Evolutionary conservation across 305 asterid species (phyloP).

Genomic region (Nicotiana rustica): DNA sequence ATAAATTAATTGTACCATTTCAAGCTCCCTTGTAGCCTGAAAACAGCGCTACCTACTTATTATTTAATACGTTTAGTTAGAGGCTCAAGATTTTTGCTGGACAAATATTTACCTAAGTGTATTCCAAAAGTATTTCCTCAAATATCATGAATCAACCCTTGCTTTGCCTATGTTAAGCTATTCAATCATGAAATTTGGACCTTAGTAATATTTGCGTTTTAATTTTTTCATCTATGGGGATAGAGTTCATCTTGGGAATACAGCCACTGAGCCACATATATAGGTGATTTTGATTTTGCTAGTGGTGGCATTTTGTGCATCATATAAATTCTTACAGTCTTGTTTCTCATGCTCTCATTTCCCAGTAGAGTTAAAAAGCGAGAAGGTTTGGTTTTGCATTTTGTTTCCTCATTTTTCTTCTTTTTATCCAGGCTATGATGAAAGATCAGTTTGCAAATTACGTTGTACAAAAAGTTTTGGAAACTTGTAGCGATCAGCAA

Average conservation of each 20-base stretch:
- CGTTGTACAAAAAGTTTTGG: conserved; percentile 58
- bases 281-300: neutral
- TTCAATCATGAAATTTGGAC: neutral
- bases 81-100: too few relatives aligned
- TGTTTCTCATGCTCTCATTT: conserved; percentile 24
- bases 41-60: too few relatives aligned
- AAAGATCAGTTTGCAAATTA: conserved; percentile 61
- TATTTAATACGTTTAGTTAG: too few relatives aligned
- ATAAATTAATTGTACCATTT: too few relatives aligned
- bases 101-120: neutral
- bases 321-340: neutral
- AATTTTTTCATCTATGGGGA: neutral
- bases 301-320: neutral
- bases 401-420: neutral
- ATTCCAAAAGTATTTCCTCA: neutral
- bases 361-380: too few relatives aligned
- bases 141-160: neutral
- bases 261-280: neutral
- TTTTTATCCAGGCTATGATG: conserved; percentile 53
- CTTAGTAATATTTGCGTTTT: neutral
- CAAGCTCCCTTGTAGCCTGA: too few relatives aligned
- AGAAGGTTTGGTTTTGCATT: neutral
- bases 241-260: conserved; percentile 23
- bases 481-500: conserved; percentile 57
- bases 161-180: neutral